A percentile compares a stretch with the other conserved stretches of the same genome.
phyloP scores from a whole-genome alignment of 768 basidiomycete genomes.

The Leccinellum rugosiceps region DNA sequence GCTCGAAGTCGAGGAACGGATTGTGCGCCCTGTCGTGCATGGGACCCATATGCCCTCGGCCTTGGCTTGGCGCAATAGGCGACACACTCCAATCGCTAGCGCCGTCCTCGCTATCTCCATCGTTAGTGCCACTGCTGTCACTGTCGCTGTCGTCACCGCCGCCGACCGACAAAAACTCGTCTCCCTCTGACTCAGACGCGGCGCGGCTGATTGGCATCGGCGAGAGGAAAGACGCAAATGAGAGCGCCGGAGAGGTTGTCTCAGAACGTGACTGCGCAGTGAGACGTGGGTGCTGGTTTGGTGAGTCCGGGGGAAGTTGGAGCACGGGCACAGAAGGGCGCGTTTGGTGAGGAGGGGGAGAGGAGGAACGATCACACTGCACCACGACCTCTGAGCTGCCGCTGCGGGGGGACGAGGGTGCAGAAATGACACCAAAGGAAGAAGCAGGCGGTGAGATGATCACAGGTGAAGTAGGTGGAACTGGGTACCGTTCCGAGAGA shows the following conservation, averaged over 20 bases:
- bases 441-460: conserved; percentile 26
- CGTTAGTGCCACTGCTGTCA: neutral
- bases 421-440: conserved; percentile 22
- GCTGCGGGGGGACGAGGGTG: conserved; percentile 22
- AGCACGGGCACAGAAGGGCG: conserved; percentile 8
- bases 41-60: neutral
- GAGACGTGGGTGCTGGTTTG: neutral
- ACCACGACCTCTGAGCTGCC: conserved; percentile 14
- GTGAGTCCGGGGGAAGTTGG: conserved; percentile 7
- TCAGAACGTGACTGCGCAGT: neutral
- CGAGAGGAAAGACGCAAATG: conserved; percentile 25
- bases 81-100: conserved; percentile 11
- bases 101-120: neutral
- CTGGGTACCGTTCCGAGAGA: conserved; percentile 31
- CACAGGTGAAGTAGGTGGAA: conserved; percentile 26
- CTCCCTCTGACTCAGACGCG: conserved; percentile 21
- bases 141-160: conserved; percentile 1
- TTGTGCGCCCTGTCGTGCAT: conserved; percentile 12
- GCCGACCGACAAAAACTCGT: conserved; percentile 26
- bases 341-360: conserved; percentile 1
- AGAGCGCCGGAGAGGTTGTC: conserved; percentile 17
- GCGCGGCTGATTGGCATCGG: conserved; percentile 18
- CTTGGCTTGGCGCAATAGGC: neutral
- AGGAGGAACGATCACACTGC: neutral
- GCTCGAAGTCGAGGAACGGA: conserved; percentile 23